Evolutionary conservation across 164 flowering plant species (phyloP).

Genomic region (grape (Vitis vinifera)): DNA sequence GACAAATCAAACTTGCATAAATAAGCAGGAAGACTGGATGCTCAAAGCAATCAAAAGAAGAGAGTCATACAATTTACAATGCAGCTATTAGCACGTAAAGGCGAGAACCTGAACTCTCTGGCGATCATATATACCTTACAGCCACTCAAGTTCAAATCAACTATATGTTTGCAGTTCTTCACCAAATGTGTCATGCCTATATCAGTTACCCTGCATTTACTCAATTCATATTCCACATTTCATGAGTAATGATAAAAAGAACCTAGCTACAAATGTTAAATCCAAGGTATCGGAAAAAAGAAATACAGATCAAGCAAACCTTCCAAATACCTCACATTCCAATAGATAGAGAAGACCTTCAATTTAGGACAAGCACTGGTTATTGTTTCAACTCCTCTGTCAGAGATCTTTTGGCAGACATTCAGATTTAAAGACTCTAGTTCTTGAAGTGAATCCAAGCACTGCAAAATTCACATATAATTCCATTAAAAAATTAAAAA

Average conservation of each 20-base stretch:
- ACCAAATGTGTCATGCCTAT: slow-evolving; percentile 53
- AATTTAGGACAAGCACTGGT: slow-evolving; percentile 61
- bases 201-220: slow-evolving; percentile 70
- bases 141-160: slow-evolving; percentile 85
- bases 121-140: slow-evolving; percentile 64
- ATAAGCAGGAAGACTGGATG: too few species aligned
- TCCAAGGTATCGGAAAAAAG: background rate
- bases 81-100: too few species aligned
- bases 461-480: slow-evolving; percentile 14
- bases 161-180: slow-evolving; percentile 60
- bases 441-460: slow-evolving; percentile 43
- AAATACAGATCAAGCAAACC: background rate
- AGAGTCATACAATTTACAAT: too few species aligned
- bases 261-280: background rate
- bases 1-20: too few species aligned
- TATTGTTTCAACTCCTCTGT: slow-evolving; percentile 69
- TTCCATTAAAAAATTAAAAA: background rate
- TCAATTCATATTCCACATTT: slow-evolving; percentile 11
- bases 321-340: slow-evolving; percentile 81
- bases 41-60: too few species aligned
- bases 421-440: slow-evolving; percentile 74
- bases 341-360: slow-evolving; percentile 75
- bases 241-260: slow-evolving; percentile 1
- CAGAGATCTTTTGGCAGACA: slow-evolving; percentile 92
- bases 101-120: background rate